A percentile compares a stretch with the other conserved stretches of the same genome.
These are phyloP conservation scores for Angomonas ambiguus DNA, from an alignment of 208 protist species.

Conservation along the genomic window DNA sequence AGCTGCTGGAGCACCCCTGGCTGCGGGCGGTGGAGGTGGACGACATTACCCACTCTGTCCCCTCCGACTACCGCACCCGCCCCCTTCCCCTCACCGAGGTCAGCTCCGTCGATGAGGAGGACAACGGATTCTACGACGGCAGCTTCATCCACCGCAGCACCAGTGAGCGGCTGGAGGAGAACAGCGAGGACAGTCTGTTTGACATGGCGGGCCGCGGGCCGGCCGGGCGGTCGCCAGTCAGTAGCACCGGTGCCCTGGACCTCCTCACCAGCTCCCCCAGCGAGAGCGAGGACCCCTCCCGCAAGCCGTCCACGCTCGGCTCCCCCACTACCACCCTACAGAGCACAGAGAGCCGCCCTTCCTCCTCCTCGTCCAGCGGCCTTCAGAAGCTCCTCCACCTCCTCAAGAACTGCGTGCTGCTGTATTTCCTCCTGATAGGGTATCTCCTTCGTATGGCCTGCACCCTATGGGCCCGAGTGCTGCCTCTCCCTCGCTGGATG, in stretches of 20 bases:
- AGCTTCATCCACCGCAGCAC: background rate
- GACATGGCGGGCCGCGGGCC: background rate
- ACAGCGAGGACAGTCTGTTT: background rate
- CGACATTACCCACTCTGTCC: background rate
- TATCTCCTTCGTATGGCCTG: too few species aligned
- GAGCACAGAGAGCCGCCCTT: too few species aligned
- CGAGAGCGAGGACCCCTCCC: background rate
- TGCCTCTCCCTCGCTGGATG: too few species aligned
- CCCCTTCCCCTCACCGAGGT: background rate
- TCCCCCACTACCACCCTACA: too few species aligned
- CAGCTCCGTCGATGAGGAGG: background rate
- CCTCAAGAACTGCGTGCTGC: too few species aligned
- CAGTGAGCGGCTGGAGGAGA: background rate
- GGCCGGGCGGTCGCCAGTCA: background rate
- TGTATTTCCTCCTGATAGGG: too few species aligned
- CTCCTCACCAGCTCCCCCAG: background rate
- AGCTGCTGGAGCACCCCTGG: conserved; percentile 77
- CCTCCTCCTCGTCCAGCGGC: too few species aligned
- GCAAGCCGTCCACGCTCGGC: too few species aligned
- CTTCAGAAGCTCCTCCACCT: too few species aligned
- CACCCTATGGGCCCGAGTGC: too few species aligned
- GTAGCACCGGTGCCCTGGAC: background rate
- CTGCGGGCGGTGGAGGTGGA: conserved; percentile 20
- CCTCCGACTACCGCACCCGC: background rate
- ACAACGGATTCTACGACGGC: conserved; percentile 18